Percentiles rank a stretch among this genome's conserved stretches.
Evolutionary conservation across 139 green algal species (phyloP).

Genomic region (Chlamydomonas incerta): DNA sequence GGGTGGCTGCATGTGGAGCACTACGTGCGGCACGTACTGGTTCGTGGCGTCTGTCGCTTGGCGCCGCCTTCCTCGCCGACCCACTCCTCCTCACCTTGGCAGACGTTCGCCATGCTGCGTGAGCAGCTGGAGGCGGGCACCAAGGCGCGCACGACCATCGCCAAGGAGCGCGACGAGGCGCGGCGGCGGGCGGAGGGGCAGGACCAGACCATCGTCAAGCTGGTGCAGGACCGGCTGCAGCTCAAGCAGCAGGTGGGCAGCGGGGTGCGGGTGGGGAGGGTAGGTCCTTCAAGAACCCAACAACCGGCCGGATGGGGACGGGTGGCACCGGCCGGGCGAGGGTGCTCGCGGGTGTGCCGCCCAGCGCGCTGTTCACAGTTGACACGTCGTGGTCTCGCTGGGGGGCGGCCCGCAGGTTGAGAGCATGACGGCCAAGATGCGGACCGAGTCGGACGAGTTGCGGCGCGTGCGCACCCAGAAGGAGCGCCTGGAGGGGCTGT

Average conservation of each 20-base stretch:
- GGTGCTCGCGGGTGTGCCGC: too few species aligned
- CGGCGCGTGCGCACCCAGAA: conserved; percentile 42
- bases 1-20: too few species aligned
- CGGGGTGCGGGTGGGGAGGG: too few species aligned
- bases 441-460: conserved; percentile 37
- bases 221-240: conserved; percentile 36
- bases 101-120: conserved; percentile 55
- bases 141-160: conserved; percentile 44
- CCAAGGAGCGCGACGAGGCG: conserved; percentile 47
- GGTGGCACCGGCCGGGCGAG: too few species aligned
- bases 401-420: conserved; percentile 23
- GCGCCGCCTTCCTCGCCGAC: too few species aligned
- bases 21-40: too few species aligned
- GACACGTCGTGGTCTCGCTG: too few species aligned
- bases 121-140: conserved; percentile 40
- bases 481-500: conserved; percentile 53
- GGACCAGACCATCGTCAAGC: conserved; percentile 25
- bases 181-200: conserved; percentile 17
- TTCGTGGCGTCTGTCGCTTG: too few species aligned
- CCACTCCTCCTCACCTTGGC: too few species aligned
- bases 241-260: conserved; percentile 49
- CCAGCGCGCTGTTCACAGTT: too few species aligned
- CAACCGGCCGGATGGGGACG: too few species aligned
- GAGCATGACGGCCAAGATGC: not conserved
- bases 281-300: too few species aligned